Conservation (phyloP, 2,329 filamentous ascomycete genomes). For the Fusarium pseudoanthophilum region DNA sequence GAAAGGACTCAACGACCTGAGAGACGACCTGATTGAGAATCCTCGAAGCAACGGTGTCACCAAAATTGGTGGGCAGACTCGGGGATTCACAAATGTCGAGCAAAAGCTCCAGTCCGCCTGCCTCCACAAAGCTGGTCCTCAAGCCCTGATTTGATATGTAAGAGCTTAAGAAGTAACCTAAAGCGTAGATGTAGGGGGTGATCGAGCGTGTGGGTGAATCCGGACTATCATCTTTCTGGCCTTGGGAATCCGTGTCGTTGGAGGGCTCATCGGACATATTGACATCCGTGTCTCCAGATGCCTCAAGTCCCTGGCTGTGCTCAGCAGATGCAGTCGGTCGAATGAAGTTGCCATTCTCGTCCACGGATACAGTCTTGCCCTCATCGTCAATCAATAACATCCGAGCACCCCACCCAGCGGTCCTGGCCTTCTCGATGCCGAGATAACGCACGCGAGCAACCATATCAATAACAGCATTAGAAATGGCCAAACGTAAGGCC, state of each 20-base stretch:
- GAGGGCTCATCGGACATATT: conserved; percentile 70
- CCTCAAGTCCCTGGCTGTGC: conserved; percentile 55
- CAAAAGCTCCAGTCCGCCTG: conserved; percentile 83
- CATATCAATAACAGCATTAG: conserved; percentile 90
- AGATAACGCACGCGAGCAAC: conserved; percentile 82
- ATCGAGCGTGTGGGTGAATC: conserved; percentile 54
- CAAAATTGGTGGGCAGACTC: conserved; percentile 73
- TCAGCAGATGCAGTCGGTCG: conserved; percentile 42
- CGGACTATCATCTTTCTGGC: conserved; percentile 25
- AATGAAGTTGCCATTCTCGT: conserved; percentile 61
- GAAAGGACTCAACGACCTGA: conserved; percentile 81
- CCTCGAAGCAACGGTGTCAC: conserved; percentile 73
- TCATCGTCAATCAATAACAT: conserved; percentile 72
- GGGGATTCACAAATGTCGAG: conserved; percentile 86
- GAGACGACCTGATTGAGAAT: conserved; percentile 80
- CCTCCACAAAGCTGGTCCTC: conserved; percentile 78
- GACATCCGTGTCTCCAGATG: conserved; percentile 61
- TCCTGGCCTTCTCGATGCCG: conserved; percentile 75
- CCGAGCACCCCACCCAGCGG: conserved; percentile 80
- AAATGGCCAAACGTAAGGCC: conserved; percentile 79
- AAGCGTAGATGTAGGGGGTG: conserved; percentile 77
- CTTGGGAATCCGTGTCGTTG: conserved; percentile 23
- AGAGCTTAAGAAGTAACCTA: conserved; percentile 78
- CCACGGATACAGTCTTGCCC: conserved; percentile 62
- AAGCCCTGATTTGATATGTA: conserved; percentile 81